A percentile compares a stretch with the other conserved stretches of the same genome.
Evolutionary conservation across 2,329 filamentous ascomycete species (phyloP).

Genomic region (Elsinoe necatrix): DNA sequence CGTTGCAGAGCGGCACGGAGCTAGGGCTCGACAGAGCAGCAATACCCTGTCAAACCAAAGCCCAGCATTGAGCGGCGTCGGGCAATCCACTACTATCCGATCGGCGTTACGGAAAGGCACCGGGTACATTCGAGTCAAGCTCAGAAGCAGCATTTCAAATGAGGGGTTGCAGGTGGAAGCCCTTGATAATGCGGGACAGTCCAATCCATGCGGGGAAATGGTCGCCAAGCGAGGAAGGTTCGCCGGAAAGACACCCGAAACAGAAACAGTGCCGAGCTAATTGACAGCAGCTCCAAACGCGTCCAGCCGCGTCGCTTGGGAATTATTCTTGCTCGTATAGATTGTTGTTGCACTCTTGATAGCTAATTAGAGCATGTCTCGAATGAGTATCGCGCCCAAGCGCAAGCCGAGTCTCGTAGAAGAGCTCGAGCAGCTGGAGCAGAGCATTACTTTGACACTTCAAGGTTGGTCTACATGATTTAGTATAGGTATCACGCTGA

Average conservation of each 20-base stretch:
- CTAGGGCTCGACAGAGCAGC: not conserved
- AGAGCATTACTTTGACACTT: constrained; percentile 90
- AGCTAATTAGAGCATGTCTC: constrained; percentile 36
- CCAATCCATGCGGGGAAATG: constrained; percentile 1
- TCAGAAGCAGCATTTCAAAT: not conserved
- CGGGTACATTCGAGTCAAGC: not conserved
- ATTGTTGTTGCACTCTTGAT: too few species aligned
- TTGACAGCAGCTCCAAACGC: not conserved
- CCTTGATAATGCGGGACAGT: not conserved
- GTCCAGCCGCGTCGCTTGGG: not conserved
- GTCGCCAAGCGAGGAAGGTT: constrained; percentile 3
- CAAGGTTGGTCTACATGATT: constrained; percentile 53
- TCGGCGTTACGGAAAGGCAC: not conserved
- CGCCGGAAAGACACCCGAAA: not conserved
- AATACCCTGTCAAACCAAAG: not conserved
- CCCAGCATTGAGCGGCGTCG: not conserved
- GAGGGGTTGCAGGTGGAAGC: constrained; percentile 4
- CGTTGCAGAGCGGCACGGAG: not conserved
- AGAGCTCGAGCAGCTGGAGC: constrained; percentile 90
- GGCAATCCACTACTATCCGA: not conserved
- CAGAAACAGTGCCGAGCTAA: constrained; percentile 5
- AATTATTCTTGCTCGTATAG: not conserved
- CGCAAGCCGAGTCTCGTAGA: constrained; percentile 74
- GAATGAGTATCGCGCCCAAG: constrained; percentile 39
- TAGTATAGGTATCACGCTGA: constrained; percentile 18